Percentiles rank a stretch among this genome's conserved stretches.
These are phyloP conservation scores for Mortierella alpina DNA, from an alignment of 192 early-diverging fungal genomes.

Conservation along the genomic window DNA sequence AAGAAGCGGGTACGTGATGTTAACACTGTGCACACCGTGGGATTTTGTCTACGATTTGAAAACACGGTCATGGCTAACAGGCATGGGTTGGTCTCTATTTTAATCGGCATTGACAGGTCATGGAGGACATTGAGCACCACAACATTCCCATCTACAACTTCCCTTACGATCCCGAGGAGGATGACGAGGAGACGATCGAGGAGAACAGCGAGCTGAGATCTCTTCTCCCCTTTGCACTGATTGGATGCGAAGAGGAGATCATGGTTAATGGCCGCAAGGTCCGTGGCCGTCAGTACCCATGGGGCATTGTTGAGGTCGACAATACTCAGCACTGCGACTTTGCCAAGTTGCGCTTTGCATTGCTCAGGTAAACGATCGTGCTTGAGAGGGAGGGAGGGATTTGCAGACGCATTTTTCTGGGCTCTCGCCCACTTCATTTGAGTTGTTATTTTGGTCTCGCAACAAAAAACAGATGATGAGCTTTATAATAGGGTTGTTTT, in stretches of 20 bases:
- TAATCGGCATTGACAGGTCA: slow-evolving; percentile 61
- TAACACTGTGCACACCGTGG: not conserved
- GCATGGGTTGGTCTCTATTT: too few species aligned
- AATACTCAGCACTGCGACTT: slow-evolving; percentile 98
- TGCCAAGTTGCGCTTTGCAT: slow-evolving; percentile 89
- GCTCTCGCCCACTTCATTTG: too few species aligned
- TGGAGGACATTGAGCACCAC: slow-evolving; percentile 97
- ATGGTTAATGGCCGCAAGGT: slow-evolving; percentile 88
- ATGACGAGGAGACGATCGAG: slow-evolving; percentile 98
- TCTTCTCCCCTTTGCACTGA: slow-evolving; percentile 94
- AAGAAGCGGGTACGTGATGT: slow-evolving; percentile 80
- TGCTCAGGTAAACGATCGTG: slow-evolving; percentile 70
- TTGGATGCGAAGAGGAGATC: slow-evolving; percentile 94
- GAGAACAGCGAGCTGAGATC: slow-evolving; percentile 95
- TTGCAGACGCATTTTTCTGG: not conserved
- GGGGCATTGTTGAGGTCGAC: slow-evolving; percentile 98
- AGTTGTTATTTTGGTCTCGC: not conserved
- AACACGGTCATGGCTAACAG: not conserved
- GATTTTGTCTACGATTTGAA: not conserved
- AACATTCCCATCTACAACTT: slow-evolving; percentile 98
- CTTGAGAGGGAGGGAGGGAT: not conserved
- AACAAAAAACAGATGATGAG: not conserved
- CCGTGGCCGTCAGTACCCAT: slow-evolving; percentile 93
- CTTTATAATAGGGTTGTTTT: not conserved
- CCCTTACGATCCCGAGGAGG: slow-evolving; percentile 95